Evolutionary conservation across 1,284 basidiomycete species (phyloP).

Genomic region (Sanghuangporus sanghuang): DNA sequence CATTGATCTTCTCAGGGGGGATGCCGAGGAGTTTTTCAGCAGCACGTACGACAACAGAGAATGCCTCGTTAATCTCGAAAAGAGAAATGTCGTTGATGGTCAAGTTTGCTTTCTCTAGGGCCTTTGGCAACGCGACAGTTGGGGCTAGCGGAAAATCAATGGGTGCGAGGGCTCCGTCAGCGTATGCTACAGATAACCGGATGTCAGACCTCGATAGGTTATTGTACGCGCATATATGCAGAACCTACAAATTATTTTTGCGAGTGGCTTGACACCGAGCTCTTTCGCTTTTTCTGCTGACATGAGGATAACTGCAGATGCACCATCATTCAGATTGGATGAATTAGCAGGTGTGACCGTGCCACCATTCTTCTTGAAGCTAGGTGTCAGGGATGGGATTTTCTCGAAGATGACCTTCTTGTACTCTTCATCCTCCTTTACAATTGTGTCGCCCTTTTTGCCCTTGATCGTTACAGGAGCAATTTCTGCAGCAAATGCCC

Average conservation of each 20-base stretch:
- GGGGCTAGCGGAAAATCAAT: constrained; percentile 98
- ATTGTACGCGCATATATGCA: constrained; percentile 10
- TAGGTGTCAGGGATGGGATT: constrained; percentile 79
- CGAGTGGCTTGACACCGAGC: constrained; percentile 85
- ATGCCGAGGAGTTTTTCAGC: constrained; percentile 87
- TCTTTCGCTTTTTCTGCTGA: constrained; percentile 87
- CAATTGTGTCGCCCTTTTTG: constrained; percentile 88
- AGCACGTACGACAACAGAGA: constrained; percentile 90
- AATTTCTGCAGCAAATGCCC: constrained; percentile 85
- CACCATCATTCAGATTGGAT: constrained; percentile 94
- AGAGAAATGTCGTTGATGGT: constrained; percentile 81
- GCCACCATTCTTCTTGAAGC: constrained; percentile 81
- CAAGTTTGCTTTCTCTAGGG: constrained; percentile 85
- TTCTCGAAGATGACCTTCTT: constrained; percentile 93
- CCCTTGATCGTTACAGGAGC: constrained; percentile 92
- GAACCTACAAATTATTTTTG: constrained; percentile 81
- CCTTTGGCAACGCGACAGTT: constrained; percentile 85
- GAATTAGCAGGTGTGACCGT: constrained; percentile 95
- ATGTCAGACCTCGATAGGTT: constrained; percentile 19
- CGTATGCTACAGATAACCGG: constrained; percentile 62
- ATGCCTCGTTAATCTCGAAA: constrained; percentile 98
- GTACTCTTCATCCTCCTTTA: constrained; percentile 97
- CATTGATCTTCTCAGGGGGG: constrained; percentile 87
- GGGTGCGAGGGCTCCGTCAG: constrained; percentile 94
- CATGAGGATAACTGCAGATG: constrained; percentile 93